phyloP scores from a whole-genome alignment of 2,329 filamentous ascomycete genomes.

The Alternaria infectoria region DNA sequence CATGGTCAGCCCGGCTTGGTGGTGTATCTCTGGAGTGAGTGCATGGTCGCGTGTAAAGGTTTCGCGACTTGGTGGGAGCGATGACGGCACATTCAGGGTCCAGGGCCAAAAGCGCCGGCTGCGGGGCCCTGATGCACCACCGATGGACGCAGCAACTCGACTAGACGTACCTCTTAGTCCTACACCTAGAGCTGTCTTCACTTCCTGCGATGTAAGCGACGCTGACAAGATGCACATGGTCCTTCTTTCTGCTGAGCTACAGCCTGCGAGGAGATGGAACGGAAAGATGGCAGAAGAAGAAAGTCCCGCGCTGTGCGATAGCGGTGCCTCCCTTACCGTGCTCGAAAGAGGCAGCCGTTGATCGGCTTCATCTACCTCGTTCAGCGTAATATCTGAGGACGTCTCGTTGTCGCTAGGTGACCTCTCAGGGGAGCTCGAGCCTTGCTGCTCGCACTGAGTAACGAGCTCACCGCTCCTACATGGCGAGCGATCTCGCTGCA shows the following conservation, averaged over 20 bases:
- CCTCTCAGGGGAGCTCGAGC: constrained; percentile 12
- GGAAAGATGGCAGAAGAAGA: constrained; percentile 18
- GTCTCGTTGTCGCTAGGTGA: constrained; percentile 20
- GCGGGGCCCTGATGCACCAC: constrained; percentile 10
- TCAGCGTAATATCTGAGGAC: constrained; percentile 23
- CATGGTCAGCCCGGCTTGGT: constrained; percentile 34
- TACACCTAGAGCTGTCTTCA: constrained; percentile 7
- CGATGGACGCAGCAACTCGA: not conserved
- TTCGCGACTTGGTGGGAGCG: constrained; percentile 17
- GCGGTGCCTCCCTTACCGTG: not conserved
- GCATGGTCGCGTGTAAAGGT: constrained; percentile 33
- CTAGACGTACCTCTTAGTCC: constrained; percentile 24
- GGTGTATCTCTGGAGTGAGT: constrained; percentile 10
- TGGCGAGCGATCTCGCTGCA: constrained; percentile 27
- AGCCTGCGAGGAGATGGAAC: constrained; percentile 36
- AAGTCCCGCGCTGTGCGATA: not conserved
- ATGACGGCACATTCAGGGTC: constrained; percentile 34
- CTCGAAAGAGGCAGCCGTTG: constrained; percentile 2
- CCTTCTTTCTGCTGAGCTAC: constrained; percentile 31
- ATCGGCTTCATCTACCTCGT: constrained; percentile 7
- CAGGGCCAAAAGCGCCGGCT: constrained; percentile 9
- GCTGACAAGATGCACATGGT: constrained; percentile 39
- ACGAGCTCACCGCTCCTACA: constrained; percentile 26
- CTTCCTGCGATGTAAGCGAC: constrained; percentile 37
- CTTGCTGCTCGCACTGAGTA: constrained; percentile 24